phyloP scores from a whole-genome alignment of 2,329 filamentous ascomycete species.

The Grosmannia clavigera region DNA sequence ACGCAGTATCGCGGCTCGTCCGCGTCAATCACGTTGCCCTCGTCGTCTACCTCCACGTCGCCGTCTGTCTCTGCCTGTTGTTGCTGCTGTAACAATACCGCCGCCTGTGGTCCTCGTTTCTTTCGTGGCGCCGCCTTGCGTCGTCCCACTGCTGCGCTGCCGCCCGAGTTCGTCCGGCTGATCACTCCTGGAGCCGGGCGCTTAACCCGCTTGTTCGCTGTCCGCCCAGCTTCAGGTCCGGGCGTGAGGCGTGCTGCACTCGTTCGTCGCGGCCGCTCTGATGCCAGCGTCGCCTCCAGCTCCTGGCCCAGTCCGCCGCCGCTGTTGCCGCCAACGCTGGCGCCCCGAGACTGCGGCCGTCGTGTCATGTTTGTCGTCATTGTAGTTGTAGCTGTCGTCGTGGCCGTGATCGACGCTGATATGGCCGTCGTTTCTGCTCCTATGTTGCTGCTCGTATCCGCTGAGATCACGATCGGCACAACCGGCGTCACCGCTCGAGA shows the following conservation, averaged over 20 bases:
- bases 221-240: constrained; percentile 30
- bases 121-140: constrained; percentile 57
- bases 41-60: constrained; percentile 51
- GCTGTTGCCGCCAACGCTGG: constrained; percentile 13
- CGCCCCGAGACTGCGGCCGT: constrained; percentile 15
- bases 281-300: constrained; percentile 33
- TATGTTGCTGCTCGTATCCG: no score
- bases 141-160: constrained; percentile 57
- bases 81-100: constrained; percentile 22
- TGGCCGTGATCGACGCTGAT: neutral
- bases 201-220: constrained; percentile 47
- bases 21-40: constrained; percentile 59
- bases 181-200: constrained; percentile 62
- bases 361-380: constrained; percentile 9
- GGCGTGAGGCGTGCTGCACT: constrained; percentile 47
- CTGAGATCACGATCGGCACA: neutral
- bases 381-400: constrained; percentile 3
- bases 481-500: constrained; percentile 7
- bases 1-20: constrained; percentile 66
- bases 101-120: constrained; percentile 33
- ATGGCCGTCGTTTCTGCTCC: neutral
- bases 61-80: constrained; percentile 31
- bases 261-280: constrained; percentile 40
- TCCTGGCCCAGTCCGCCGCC: constrained; percentile 25
- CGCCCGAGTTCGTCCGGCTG: constrained; percentile 47